Evolutionary conservation across 2,329 filamentous ascomycete species (phyloP), one percentile per base, ranked within the genome.

Genomic region (Amylocarpus encephaloides): DNA sequence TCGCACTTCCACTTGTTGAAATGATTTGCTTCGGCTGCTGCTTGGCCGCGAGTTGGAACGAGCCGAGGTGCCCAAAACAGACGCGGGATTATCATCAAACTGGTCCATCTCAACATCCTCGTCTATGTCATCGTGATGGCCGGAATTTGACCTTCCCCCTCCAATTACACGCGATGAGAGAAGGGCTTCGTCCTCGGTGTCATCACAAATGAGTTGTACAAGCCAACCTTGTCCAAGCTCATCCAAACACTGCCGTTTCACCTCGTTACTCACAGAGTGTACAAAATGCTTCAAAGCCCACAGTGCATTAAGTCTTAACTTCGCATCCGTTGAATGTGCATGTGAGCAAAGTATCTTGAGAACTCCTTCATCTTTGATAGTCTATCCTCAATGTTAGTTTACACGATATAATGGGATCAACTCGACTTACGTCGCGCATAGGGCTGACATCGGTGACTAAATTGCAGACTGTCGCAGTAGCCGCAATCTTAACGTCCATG

Each of bases 281-380:
- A 95, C 85, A 44, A 96, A 77, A 68, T 97, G 89, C 65, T 97
- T 97, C 51, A 98, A 72, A 5, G 90, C 89, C 92, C 93, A 98
- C 1, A 98, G 70, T 18, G 91, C 90, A 61, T 93, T 90, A 22
- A 94, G 75, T 19, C 89, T 82, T 47, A 97, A 73, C 42, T 83
- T 80, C n/a, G 86, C 79, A 62, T 92, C 87, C 42, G 79, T 76
- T 0, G 88, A 93, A 66, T 87, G 87, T 1, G 91, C 89, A 65
- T 95, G 88, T 59, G 87, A 80, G 63, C 90, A 95, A 1, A 97
- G 73, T 0, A 86, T 79, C 54, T 81, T 82, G 58, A 95, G 76
- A 1, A 93, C 80, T 6, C 88, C 88, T 5, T 79, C 79, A 43
- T 86, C 81, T 6, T 86, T 76, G 32, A 96, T 81, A 39, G 83